phyloP scores from a whole-genome alignment of 2,329 filamentous ascomycete species.

The Hypocreales sp. region DNA sequence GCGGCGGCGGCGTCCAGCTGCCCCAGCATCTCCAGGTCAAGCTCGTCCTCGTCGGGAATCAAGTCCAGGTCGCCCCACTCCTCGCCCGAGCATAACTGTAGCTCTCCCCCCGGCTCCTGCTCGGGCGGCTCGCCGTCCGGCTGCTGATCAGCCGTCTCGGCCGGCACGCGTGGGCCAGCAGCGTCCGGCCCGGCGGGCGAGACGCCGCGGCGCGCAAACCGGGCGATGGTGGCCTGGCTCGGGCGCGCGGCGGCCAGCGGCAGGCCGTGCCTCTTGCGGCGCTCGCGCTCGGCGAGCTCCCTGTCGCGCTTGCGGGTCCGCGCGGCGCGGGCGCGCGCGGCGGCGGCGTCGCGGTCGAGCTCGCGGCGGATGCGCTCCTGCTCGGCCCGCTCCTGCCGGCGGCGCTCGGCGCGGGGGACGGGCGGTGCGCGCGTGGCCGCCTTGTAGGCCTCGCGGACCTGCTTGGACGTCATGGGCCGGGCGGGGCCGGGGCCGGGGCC shows the following conservation, averaged over 20 bases:
- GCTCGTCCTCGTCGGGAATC: conserved; percentile 9
- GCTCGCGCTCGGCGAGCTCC: conserved; percentile 31
- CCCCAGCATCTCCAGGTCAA: conserved; percentile 8
- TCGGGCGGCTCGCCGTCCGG: not conserved
- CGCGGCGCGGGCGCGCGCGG: conserved; percentile 29
- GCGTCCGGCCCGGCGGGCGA: conserved; percentile 9
- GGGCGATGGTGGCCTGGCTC: conserved; percentile 41
- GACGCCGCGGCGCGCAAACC: conserved; percentile 29
- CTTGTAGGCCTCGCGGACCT: conserved; percentile 22
- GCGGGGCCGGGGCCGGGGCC: not conserved
- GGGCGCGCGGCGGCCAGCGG: conserved; percentile 38
- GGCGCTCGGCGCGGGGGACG: conserved; percentile 24
- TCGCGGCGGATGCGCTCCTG: conserved; percentile 39
- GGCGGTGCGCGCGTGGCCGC: conserved; percentile 15
- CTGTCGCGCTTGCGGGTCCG: conserved; percentile 41
- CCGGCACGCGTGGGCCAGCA: not conserved
- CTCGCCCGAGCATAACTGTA: too few relatives aligned
- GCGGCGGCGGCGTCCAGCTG: conserved; percentile 5
- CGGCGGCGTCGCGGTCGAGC: conserved; percentile 31
- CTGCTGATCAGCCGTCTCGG: not conserved
- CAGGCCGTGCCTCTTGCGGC: conserved; percentile 33
- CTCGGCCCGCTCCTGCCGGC: conserved; percentile 27
- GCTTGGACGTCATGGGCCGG: conserved; percentile 24
- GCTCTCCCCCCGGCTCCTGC: too few relatives aligned
- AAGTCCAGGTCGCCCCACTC: conserved; percentile 3